phyloP scores from a whole-genome alignment of 768 basidiomycete species.

The Wakefieldia striispora region DNA sequence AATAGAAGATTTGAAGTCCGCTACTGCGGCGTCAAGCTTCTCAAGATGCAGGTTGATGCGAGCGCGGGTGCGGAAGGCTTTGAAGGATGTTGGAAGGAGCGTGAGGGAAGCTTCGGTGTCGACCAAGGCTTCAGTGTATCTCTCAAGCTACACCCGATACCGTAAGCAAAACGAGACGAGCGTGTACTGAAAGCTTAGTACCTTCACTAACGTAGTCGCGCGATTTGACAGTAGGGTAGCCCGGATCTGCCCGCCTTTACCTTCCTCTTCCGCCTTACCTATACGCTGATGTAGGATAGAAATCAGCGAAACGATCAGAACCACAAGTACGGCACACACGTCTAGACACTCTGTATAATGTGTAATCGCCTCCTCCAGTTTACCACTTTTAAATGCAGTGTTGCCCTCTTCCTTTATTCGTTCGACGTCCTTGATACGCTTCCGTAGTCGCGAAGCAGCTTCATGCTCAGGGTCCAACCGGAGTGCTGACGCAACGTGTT shows the following conservation, averaged over 20 bases:
- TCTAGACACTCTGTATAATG: constrained; percentile 74
- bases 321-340: constrained; percentile 34
- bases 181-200: constrained; percentile 21
- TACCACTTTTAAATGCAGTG: constrained; percentile 61
- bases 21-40: constrained; percentile 65
- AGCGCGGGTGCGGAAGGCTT: constrained; percentile 83
- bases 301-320: background rate
- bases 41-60: constrained; percentile 75
- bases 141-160: constrained; percentile 48
- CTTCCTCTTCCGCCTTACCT: constrained; percentile 67
- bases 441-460: constrained; percentile 65
- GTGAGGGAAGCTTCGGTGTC: constrained; percentile 70
- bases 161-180: constrained; percentile 1
- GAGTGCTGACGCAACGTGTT: constrained; percentile 69
- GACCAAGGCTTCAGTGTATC: constrained; percentile 62
- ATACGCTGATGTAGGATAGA: constrained; percentile 46
- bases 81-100: constrained; percentile 68
- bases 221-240: constrained; percentile 81
- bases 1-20: constrained; percentile 78
- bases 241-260: constrained; percentile 75
- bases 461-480: constrained; percentile 77
- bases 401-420: constrained; percentile 86
- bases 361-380: constrained; percentile 57
- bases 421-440: constrained; percentile 81
- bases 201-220: constrained; percentile 79